A percentile compares a stretch with the other conserved stretches of the same genome.
phyloP scores from a whole-genome alignment of 176 grass and related monocot species.

The Tillandsia fasciculata region DNA sequence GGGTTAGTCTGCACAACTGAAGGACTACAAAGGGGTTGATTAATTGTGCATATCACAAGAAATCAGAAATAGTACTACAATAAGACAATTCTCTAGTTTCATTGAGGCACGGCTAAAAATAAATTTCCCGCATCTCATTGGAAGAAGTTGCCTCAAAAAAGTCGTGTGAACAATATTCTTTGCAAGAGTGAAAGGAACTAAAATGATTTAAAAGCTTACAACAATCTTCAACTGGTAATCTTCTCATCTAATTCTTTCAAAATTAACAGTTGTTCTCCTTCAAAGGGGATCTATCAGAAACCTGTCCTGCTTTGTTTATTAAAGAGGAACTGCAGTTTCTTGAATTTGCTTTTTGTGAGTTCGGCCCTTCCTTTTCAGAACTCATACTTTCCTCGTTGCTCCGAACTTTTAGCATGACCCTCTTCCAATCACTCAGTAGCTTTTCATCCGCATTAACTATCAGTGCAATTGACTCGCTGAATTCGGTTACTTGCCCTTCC shows the following conservation, averaged over 20 bases:
- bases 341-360: conserved; percentile 16
- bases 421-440: conserved; percentile 31
- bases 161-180: background rate
- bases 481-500: conserved; percentile 26
- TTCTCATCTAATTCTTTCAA: conserved; percentile 14
- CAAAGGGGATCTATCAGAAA: conserved; percentile 38
- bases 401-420: conserved; percentile 34
- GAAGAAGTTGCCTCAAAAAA: background rate
- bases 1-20: too few species aligned
- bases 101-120: background rate
- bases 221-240: conserved; percentile 17
- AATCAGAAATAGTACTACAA: too few species aligned
- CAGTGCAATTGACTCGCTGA: conserved; percentile 29
- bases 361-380: conserved; percentile 9
- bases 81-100: too few species aligned
- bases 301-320: conserved; percentile 36
- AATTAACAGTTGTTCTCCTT: conserved; percentile 59
- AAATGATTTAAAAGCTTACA: conserved; percentile 20
- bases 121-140: background rate
- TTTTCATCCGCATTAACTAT: conserved; percentile 29
- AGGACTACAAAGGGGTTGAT: too few species aligned
- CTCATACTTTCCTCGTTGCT: conserved; percentile 14
- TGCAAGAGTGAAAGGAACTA: background rate
- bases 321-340: conserved; percentile 6
- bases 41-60: too few species aligned